Percentiles rank a stretch among this genome's conserved stretches.
Evolutionary conservation across 225 moss, liverwort and hornwort species (phyloP).

Genomic region (Physcomitrium patens): DNA sequence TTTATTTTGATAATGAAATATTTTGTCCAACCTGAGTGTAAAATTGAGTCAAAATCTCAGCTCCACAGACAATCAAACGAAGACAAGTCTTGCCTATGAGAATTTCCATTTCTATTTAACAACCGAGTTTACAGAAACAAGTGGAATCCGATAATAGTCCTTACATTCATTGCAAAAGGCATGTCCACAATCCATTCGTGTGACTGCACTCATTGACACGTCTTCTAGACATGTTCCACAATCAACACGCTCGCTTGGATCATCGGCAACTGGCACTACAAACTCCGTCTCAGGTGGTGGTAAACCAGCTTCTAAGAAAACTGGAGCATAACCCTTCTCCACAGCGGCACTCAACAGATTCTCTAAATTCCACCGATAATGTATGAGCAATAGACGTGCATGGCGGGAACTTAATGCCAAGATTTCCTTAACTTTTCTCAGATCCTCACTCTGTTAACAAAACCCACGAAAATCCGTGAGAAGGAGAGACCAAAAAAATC

Average conservation of each 20-base stretch:
- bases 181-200: conserved; percentile 97
- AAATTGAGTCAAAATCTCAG: conserved; percentile 15
- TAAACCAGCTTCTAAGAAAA: conserved; percentile 91
- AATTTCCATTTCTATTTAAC: neutral
- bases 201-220: conserved; percentile 57
- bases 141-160: conserved; percentile 7
- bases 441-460: conserved; percentile 74
- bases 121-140: neutral
- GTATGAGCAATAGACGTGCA: conserved; percentile 90
- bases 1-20: conserved; percentile 97
- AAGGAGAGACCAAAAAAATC: neutral
- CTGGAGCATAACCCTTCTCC: conserved; percentile 79
- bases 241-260: conserved; percentile 41
- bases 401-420: conserved; percentile 75
- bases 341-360: conserved; percentile 82
- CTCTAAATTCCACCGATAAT: conserved; percentile 97
- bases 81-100: too few species aligned
- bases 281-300: conserved; percentile 66
- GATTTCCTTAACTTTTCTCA: conserved; percentile 89
- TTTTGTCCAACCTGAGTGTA: conserved; percentile 82
- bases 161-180: conserved; percentile 92
- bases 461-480: conserved; percentile 23
- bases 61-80: neutral
- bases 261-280: conserved; percentile 31
- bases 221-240: conserved; percentile 94